Conservation (phyloP, 2,329 filamentous ascomycete genomes). For the Sclerotinia sclerotiorum region DNA sequence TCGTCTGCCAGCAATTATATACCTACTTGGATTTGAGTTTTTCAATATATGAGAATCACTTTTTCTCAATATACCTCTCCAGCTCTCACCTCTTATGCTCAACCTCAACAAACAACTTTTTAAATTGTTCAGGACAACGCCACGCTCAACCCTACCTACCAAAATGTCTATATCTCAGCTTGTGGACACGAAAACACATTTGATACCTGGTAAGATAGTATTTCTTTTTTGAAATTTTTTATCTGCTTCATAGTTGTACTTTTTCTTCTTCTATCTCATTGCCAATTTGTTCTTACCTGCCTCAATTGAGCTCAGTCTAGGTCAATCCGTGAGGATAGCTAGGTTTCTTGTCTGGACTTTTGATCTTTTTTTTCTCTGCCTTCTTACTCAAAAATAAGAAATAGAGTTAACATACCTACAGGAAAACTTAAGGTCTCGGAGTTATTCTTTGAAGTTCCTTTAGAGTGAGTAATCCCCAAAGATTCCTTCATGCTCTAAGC, state of each 20-base stretch:
- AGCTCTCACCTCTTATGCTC: slow-evolving; percentile 1
- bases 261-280: background rate
- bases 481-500: background rate
- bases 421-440: slow-evolving; percentile 78
- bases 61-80: background rate
- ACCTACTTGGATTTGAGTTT: background rate
- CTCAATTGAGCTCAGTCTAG: background rate
- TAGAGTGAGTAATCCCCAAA: slow-evolving; percentile 66
- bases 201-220: slow-evolving; percentile 26
- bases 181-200: slow-evolving; percentile 30
- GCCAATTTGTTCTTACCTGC: background rate
- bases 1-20: background rate
- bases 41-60: background rate
- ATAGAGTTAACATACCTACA: slow-evolving; percentile 40
- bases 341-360: background rate
- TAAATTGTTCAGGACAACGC: slow-evolving; percentile 2
- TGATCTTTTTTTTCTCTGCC: background rate
- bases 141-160: background rate
- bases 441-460: slow-evolving; percentile 82
- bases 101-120: slow-evolving; percentile 7
- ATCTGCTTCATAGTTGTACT: background rate
- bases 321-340: background rate
- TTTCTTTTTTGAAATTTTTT: background rate
- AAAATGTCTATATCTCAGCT: slow-evolving; percentile 37
- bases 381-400: background rate